Evolutionary conservation across 2,329 filamentous ascomycete species (phyloP).

Genomic region (Hawksworthiomyces lignivorus): DNA sequence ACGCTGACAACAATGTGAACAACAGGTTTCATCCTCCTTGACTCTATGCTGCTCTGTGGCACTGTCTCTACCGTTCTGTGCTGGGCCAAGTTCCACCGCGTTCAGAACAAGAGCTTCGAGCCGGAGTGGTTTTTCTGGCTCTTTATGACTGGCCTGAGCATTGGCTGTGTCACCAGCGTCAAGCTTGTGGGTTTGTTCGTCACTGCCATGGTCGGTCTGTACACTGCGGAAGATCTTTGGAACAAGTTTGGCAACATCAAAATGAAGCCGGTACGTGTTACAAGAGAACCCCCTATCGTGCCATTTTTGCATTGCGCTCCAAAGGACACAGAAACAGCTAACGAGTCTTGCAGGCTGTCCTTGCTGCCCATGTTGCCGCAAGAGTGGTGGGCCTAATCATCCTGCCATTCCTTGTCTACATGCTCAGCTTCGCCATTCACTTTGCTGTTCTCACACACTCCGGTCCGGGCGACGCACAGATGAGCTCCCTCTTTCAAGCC

Average conservation of each 20-base stretch:
- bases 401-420: slow-evolving; percentile 83
- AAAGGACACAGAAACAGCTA: too few species aligned
- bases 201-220: slow-evolving; percentile 87
- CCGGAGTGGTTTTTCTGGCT: slow-evolving; percentile 93
- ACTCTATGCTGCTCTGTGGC: slow-evolving; percentile 97
- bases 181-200: slow-evolving; percentile 97
- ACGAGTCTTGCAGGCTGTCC: slow-evolving; percentile 13
- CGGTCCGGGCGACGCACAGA: slow-evolving; percentile 96
- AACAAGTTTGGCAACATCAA: slow-evolving; percentile 92
- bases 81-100: slow-evolving; percentile 93
- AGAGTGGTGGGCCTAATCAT: slow-evolving; percentile 82
- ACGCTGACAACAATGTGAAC: too few species aligned
- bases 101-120: slow-evolving; percentile 79
- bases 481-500: slow-evolving; percentile 98
- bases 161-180: slow-evolving; percentile 96
- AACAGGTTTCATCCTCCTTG: slow-evolving; percentile 77
- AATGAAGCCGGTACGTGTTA: slow-evolving; percentile 66
- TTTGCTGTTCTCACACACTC: slow-evolving; percentile 90
- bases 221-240: slow-evolving; percentile 96
- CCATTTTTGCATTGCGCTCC: too few species aligned
- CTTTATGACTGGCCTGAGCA: slow-evolving; percentile 85
- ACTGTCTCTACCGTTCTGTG: slow-evolving; percentile 97
- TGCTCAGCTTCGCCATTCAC: slow-evolving; percentile 91
- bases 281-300: background rate
- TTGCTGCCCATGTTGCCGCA: slow-evolving; percentile 66